Conservation (phyloP, 257 asterid species). For the Petunia secreta region DNA sequence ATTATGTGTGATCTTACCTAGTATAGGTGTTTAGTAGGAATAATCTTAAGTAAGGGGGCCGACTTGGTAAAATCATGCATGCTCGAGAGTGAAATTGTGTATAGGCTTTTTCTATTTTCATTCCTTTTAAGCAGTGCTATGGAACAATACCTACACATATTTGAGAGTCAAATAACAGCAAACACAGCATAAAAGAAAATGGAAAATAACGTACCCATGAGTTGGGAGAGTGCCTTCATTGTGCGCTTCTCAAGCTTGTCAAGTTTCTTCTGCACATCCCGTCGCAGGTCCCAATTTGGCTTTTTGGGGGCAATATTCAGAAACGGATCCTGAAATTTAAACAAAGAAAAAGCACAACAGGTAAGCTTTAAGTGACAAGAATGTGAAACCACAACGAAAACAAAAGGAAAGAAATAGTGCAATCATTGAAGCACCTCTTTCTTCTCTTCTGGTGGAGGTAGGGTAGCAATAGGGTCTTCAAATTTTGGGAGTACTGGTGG, state of each 20-base stretch:
- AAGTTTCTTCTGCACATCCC: conserved; percentile 93
- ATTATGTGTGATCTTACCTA: too few relatives aligned
- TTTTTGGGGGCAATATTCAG: conserved; percentile 95
- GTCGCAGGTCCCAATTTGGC: conserved; percentile 94
- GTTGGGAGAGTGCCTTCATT: conserved; percentile 72
- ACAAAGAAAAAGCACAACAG: neutral
- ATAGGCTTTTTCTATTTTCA: neutral
- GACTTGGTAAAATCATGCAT: too few relatives aligned
- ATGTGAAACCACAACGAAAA: neutral
- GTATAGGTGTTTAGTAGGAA: too few relatives aligned
- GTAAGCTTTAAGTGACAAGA: neutral
- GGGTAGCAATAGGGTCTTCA: conserved; percentile 73
- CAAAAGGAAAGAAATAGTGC: neutral
- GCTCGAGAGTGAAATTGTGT: too few relatives aligned
- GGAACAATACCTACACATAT: neutral
- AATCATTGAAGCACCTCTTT: conserved; percentile 59
- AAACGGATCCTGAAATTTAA: conserved; percentile 73
- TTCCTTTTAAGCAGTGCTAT: neutral
- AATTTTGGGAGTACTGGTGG: conserved; percentile 89
- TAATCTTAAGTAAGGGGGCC: too few relatives aligned
- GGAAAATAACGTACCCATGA: conserved; percentile 62
- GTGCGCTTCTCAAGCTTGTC: conserved; percentile 93
- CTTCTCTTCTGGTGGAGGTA: conserved; percentile 69
- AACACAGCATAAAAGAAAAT: conserved; percentile 22
- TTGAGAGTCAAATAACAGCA: conserved; percentile 13